Evolutionary conservation across 2,329 filamentous ascomycete genomes (phyloP).

Genomic region (Achaetomium macrosporum): DNA sequence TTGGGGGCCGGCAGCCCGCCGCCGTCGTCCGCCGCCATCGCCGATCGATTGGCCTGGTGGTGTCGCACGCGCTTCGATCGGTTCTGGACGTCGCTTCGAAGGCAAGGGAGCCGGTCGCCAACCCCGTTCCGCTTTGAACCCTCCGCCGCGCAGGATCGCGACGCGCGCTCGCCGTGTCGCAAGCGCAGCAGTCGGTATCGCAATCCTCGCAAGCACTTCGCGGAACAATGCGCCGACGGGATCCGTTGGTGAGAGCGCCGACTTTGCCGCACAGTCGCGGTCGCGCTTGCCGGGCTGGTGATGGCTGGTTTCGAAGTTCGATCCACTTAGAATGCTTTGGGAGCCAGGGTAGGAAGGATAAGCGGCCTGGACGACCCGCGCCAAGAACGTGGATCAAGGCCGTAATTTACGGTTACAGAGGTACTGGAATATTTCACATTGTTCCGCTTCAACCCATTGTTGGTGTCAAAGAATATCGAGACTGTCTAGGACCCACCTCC

Average conservation of each 20-base stretch:
- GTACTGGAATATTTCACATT: too few relatives aligned
- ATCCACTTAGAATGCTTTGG: background rate
- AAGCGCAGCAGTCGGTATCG: background rate
- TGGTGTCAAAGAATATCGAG: too few relatives aligned
- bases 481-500: too few relatives aligned
- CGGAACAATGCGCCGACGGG: background rate
- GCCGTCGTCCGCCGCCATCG: slow-evolving; percentile 14
- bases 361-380: too few relatives aligned
- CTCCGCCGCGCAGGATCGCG: too few relatives aligned
- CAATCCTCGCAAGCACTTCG: background rate
- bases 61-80: background rate
- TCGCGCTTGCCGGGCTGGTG: background rate
- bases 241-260: background rate
- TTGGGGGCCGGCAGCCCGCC: slow-evolving; percentile 29
- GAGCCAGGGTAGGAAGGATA: background rate
- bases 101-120: background rate
- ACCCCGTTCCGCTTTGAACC: background rate
- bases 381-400: too few relatives aligned
- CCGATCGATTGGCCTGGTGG: background rate
- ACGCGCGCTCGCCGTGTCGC: background rate
- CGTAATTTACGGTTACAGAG: too few relatives aligned
- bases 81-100: background rate
- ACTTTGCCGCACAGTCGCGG: slow-evolving; percentile 2
- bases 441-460: too few relatives aligned
- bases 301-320: slow-evolving; percentile 1